Percentiles rank a stretch among this genome's conserved stretches.
Evolutionary conservation across 805 yeast genomes (phyloP).

Genomic region (Saccharomyces kudriavzevii): DNA sequence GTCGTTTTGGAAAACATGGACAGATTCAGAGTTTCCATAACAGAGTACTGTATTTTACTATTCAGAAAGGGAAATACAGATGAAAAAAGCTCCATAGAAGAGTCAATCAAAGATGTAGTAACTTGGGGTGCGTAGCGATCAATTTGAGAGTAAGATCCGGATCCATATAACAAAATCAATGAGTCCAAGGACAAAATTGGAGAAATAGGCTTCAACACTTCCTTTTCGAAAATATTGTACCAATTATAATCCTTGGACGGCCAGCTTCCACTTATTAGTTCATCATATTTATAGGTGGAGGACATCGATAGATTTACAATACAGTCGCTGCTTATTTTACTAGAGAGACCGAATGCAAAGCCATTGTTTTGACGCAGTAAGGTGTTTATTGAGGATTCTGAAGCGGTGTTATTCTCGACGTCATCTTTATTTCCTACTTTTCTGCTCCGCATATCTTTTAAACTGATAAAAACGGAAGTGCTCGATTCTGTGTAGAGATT

Average conservation of each 20-base stretch:
- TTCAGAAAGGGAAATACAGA: conserved; percentile 63
- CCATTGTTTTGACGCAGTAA: conserved; percentile 32
- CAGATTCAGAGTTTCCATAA: conserved; percentile 71
- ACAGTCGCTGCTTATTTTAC: conserved; percentile 34
- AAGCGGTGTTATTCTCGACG: conserved; percentile 5
- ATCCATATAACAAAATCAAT: conserved; percentile 27
- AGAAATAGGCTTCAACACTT: conserved; percentile 32
- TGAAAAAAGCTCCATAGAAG: conserved; percentile 70
- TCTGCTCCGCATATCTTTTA: conserved; percentile 11
- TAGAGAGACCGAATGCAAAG: conserved; percentile 46
- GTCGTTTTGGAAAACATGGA: conserved; percentile 38
- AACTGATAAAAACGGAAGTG: conserved; percentile 8
- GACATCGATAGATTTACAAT: conserved; percentile 35
- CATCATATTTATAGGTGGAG: conserved; percentile 4
- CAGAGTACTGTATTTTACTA: conserved; percentile 73
- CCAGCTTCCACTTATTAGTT: conserved; percentile 27
- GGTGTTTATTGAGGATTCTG: conserved; percentile 17
- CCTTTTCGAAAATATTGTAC: conserved; percentile 30
- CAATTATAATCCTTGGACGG: conserved; percentile 26
- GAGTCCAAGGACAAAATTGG: conserved; percentile 38
- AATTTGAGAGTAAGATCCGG: conserved; percentile 8
- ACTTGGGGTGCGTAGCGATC: conserved; percentile 33
- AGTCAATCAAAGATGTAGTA: conserved; percentile 55
- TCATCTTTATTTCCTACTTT: conserved; percentile 13
- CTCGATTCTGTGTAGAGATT: conserved; percentile 25